Base-by-base conservation (phyloP, 2,329 filamentous ascomycete species). In the Xylariaceae sp. region DNA sequence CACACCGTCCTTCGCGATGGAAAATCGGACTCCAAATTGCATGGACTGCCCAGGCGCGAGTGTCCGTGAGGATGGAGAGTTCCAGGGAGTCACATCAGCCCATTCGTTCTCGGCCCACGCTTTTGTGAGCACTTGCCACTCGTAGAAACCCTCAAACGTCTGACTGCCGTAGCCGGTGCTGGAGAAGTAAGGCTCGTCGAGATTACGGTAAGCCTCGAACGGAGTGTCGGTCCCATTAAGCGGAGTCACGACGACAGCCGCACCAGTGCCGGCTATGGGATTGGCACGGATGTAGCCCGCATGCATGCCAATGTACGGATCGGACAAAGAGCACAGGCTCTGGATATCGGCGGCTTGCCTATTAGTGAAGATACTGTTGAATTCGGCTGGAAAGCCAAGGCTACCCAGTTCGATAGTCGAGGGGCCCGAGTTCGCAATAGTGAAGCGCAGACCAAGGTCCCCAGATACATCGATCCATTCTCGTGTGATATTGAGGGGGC, bases 321-420 rank as follows among this genome's bases (percentile, higher is more conserved):
- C 81, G 0, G 78, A 73, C 2, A 84, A 71, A 0, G 78, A 79
- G 62, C 81, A 84, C 22, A 73, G 71, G 0, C 69, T 65, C 49
- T 77, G 74, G 6, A 76, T 81, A 6, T 80, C 74, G 2, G 68
- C 67, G 0, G 79, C 73, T 1, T 68, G 65, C 8, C 79, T 74
- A 42, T 71, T 71, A 12, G 75, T 81, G 61, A 84, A 84, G 59
- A 85, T 83, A 64, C 78, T 84, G 68, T 84, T 84, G 69, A 84
- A 81, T 63, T 82, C 79, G 18, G 80, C 74, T 0, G 81, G 81
- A 47, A 85, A 76, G 0, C 81, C 81, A 1, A 84, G 70, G 45
- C 76, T 76, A 1, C 81, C 81, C 5, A 85, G 66, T 54, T 84
- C 80, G 2, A 84, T 52, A 0, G 68, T 54, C 0, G 63, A 57